Evolutionary conservation across 768 basidiomycete species (phyloP).

Genomic region (Suillus cothurnatus): DNA sequence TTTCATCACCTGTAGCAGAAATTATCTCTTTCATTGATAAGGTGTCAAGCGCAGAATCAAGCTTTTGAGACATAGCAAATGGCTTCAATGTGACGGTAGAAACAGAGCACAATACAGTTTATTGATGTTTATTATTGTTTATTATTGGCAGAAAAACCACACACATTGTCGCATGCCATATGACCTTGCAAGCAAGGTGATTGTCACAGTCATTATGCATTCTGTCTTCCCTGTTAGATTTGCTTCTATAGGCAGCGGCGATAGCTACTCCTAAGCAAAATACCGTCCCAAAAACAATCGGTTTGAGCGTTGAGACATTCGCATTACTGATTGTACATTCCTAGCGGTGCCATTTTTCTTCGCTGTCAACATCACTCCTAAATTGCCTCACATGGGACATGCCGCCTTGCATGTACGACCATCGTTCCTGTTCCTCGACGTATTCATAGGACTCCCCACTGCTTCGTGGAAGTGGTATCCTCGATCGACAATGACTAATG

Average conservation of each 20-base stretch:
- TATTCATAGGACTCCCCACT: background rate
- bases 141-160: too few species aligned
- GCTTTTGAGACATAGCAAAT: too few species aligned
- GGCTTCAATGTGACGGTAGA: too few species aligned
- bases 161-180: too few species aligned
- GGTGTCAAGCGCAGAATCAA: too few species aligned
- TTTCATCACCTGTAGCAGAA: too few species aligned
- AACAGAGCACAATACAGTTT: too few species aligned
- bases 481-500: background rate
- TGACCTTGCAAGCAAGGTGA: too few species aligned
- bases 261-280: background rate
- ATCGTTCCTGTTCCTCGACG: background rate
- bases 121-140: too few species aligned
- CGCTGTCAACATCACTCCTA: background rate
- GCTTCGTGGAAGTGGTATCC: background rate
- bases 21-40: too few species aligned
- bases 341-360: background rate
- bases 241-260: background rate
- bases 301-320: background rate
- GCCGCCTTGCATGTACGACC: background rate
- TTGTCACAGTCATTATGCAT: too few species aligned
- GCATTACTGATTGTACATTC: background rate
- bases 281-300: background rate
- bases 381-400: background rate
- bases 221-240: too few species aligned